Percentiles rank a stretch among this genome's conserved stretches.
phyloP scores from a whole-genome alignment of 306 rosid genomes.

The Luffa acutangula region DNA sequence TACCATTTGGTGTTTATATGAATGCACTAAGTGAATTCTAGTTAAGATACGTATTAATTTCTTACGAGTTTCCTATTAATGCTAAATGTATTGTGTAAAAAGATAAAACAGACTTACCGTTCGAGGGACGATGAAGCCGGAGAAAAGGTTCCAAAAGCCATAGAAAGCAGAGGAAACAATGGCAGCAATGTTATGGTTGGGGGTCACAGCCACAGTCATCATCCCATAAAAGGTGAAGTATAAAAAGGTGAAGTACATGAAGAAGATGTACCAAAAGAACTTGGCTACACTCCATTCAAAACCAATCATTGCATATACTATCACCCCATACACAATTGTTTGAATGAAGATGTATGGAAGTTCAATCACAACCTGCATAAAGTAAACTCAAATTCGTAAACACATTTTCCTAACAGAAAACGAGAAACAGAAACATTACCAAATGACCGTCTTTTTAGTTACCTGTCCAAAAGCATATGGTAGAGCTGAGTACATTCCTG shows the following conservation, averaged over 20 bases:
- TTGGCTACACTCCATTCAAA: conserved; percentile 10
- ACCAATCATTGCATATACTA: conserved; percentile 15
- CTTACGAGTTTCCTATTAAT: background rate
- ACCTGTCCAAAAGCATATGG: conserved; percentile 48
- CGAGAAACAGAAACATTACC: background rate
- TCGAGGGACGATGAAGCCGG: conserved; percentile 29
- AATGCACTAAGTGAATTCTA: background rate
- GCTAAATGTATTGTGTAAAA: background rate
- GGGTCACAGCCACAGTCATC: conserved; percentile 19
- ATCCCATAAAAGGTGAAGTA: conserved; percentile 17
- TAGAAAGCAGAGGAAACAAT: conserved; percentile 25
- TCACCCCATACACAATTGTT: conserved; percentile 6
- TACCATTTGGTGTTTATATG: background rate
- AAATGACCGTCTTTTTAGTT: background rate
- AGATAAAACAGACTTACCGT: conserved; percentile 10
- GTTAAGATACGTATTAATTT: background rate
- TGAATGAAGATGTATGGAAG: conserved; percentile 10
- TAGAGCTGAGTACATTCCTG: conserved; percentile 42
- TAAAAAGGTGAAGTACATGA: conserved; percentile 13
- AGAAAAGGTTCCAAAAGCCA: conserved; percentile 30
- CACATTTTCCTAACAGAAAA: background rate
- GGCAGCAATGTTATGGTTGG: conserved; percentile 11
- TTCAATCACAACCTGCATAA: conserved; percentile 7
- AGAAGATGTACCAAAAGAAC: conserved; percentile 18
- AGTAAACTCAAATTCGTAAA: background rate